Evolutionary conservation across 306 rosid species (phyloP), one percentile per base, ranked within the genome.

Genomic region (Quercus engelmannii): DNA sequence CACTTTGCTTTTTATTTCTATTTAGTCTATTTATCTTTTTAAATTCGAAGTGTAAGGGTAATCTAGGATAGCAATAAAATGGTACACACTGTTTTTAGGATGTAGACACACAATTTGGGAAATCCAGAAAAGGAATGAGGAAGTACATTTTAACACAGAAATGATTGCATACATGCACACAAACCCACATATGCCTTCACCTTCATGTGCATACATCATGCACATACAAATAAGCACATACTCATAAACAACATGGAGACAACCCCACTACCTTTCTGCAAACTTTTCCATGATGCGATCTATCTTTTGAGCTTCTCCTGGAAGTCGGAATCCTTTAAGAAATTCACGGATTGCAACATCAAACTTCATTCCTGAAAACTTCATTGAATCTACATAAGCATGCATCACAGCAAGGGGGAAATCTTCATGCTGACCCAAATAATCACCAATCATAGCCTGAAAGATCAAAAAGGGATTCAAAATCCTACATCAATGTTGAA

Each of bases 271-370:
- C 99, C 99, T 86, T 83, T 93, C 99, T 28, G 98, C 99, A 91
- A 96, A 93, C 83, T 96, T 96, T 83, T 93, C 99, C 99, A 96
- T 96, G 79, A 96, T 91, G 72, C 98, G 96, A 83, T 96, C 99
- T 64, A 96, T 96, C 89, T 96, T 96, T 87, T 96, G 99, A 88
- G 99, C 98, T 85, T 96, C 99, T 74, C 99, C 99, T 4, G 99
- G 98, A 84, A 93, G 98, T 61, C 96, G 93, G 75, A 96, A 96
- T 55, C 98, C 98, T 91, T 90, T 96, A 75, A 96, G 98, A 86
- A 96, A 92, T 86, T 93, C 99, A 82, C 99, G 97, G 83, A 96
- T 93, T 74, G 99, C 97, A 73, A 85, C 59, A 78, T 91, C 89
- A 87, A 96, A 96, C 90, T 93, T 96, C 97, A 96, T 89, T 81